Percentiles rank a stretch among this genome's conserved stretches.
phyloP scores from a whole-genome alignment of 768 basidiomycete genomes.

The Russula griseocarnosa region DNA sequence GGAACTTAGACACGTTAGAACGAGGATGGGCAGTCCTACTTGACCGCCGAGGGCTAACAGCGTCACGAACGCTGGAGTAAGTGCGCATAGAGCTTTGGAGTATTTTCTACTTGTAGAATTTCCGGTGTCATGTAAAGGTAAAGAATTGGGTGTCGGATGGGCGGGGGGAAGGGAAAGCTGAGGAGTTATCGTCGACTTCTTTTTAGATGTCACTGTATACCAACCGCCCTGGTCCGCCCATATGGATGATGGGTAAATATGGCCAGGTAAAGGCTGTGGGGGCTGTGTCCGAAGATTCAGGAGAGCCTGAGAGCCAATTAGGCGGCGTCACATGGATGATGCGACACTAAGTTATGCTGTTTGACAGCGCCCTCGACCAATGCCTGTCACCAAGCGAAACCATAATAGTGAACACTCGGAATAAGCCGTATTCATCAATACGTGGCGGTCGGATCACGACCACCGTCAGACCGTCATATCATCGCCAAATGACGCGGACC shows the following conservation, averaged over 20 bases:
- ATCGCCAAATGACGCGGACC: no score
- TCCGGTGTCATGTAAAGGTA: neutral
- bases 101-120: no score
- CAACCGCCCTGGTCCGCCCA: no score
- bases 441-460: no score
- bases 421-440: no score
- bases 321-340: neutral
- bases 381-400: neutral
- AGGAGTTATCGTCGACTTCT: neutral
- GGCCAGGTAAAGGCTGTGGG: no score
- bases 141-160: no score
- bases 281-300: neutral
- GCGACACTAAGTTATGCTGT: no score
- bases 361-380: neutral
- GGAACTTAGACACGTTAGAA: conserved; percentile 44
- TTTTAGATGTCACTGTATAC: neutral
- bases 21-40: conserved; percentile 47
- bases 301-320: neutral
- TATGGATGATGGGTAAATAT: neutral
- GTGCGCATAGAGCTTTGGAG: conserved; percentile 18
- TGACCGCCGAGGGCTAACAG: conserved; percentile 53
- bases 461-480: no score
- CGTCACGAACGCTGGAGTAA: conserved; percentile 42
- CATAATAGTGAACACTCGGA: neutral
- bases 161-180: no score